phyloP scores from a whole-genome alignment of 345 rosid species.

The Populus ilicifolia region DNA sequence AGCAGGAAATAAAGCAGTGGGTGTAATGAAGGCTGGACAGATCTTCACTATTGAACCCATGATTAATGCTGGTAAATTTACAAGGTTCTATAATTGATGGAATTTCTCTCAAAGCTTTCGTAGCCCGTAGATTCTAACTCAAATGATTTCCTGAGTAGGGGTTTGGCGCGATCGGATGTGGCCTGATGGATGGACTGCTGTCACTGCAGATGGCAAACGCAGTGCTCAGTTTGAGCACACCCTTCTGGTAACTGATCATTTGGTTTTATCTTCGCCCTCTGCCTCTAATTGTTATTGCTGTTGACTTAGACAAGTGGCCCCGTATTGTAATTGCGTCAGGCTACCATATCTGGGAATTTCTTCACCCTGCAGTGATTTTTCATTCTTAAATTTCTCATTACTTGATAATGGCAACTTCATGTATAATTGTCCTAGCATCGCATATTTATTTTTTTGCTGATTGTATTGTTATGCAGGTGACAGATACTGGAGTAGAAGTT shows the following conservation, averaged over 20 bases:
- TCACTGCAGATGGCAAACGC: slow-evolving; percentile 85
- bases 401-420: too few species aligned
- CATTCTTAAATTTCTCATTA: too few species aligned
- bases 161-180: slow-evolving; percentile 86
- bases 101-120: not conserved
- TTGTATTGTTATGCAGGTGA: slow-evolving; percentile 48
- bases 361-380: too few species aligned
- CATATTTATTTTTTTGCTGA: not conserved
- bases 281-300: not conserved
- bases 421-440: too few species aligned
- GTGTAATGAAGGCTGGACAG: slow-evolving; percentile 94
- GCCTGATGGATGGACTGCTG: slow-evolving; percentile 99
- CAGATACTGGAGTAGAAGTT: slow-evolving; percentile 88
- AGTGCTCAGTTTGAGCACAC: slow-evolving; percentile 99
- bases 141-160: slow-evolving; percentile 34
- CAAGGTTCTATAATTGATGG: not conserved
- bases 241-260: slow-evolving; percentile 53
- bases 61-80: slow-evolving; percentile 76
- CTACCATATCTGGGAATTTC: too few species aligned
- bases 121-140: not conserved
- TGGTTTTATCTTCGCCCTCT: not conserved
- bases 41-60: slow-evolving; percentile 96
- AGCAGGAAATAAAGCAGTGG: slow-evolving; percentile 94
- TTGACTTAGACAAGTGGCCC: not conserved
- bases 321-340: too few species aligned